A percentile compares a stretch with the other conserved stretches of the same genome.
Evolutionary conservation across 148 eudicot species (phyloP).

Genomic region (Tetragonia tetragonoides): DNA sequence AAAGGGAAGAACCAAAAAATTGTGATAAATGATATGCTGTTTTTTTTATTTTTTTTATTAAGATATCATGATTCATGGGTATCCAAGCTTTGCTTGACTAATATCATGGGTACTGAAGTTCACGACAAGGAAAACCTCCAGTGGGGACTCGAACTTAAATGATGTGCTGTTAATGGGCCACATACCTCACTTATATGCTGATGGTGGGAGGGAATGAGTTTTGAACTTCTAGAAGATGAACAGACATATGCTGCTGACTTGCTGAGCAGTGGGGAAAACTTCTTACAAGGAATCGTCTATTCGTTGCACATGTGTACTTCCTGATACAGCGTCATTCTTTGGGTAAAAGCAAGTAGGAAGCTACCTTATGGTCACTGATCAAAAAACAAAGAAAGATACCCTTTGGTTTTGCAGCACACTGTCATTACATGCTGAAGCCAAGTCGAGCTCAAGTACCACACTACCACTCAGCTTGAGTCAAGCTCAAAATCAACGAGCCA

Average conservation of each 20-base stretch:
- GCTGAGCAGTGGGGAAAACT: not conserved
- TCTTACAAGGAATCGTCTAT: no score
- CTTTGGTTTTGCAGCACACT: not conserved
- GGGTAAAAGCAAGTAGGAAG: not conserved
- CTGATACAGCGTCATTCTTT: not conserved
- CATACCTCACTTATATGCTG: no score
- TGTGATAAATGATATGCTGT: not conserved
- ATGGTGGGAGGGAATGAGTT: no score
- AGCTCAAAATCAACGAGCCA: not conserved
- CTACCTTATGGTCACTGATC: not conserved
- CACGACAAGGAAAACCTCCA: no score
- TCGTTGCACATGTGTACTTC: no score
- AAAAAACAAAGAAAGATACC: not conserved
- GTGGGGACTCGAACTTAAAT: no score
- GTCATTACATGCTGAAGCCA: not conserved
- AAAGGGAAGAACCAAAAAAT: no score
- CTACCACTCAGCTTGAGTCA: not conserved
- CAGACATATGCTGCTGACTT: not conserved
- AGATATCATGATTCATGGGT: no score
- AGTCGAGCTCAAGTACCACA: not conserved
- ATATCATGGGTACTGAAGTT: no score
- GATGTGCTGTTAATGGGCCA: no score
- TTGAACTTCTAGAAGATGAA: slow-evolving; percentile 3
- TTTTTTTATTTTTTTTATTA: no score
- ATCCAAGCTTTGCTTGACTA: no score